Evolutionary conservation across 345 rosid species (phyloP).

Genomic region (Pistacia atlantica): DNA sequence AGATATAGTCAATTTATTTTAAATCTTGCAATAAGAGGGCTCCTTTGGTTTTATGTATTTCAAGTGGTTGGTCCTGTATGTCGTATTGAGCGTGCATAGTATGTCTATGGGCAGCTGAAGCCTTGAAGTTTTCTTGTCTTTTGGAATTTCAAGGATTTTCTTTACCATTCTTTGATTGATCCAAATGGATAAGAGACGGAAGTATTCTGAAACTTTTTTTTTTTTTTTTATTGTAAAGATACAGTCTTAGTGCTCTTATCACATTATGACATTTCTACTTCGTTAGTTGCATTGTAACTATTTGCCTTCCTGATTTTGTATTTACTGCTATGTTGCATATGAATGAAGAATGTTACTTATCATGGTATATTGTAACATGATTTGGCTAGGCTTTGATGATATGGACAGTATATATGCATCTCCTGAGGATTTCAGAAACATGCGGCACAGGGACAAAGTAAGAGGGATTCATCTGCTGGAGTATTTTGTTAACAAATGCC

Average conservation of each 20-base stretch:
- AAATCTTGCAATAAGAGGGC: background rate
- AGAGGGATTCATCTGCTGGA: constrained; percentile 88
- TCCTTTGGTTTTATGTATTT: background rate
- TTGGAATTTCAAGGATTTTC: background rate
- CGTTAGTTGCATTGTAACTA: background rate
- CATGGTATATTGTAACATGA: background rate
- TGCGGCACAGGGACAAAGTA: constrained; percentile 58
- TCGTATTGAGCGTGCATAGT: background rate
- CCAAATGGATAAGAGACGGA: background rate
- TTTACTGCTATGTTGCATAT: background rate
- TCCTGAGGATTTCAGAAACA: constrained; percentile 71
- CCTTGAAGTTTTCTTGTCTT: background rate
- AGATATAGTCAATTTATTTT: background rate
- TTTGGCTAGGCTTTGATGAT: constrained; percentile 70
- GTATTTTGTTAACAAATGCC: constrained; percentile 77
- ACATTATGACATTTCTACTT: background rate
- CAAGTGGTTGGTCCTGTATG: background rate
- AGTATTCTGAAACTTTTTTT: no score
- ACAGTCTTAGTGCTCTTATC: background rate
- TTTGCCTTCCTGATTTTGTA: background rate
- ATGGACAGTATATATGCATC: constrained; percentile 88
- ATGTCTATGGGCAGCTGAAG: background rate
- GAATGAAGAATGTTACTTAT: background rate
- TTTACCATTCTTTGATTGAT: background rate
- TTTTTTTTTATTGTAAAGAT: background rate